Percentiles rank a stretch among this genome's conserved stretches.
Evolutionary conservation across 768 basidiomycete species (phyloP).

Genomic region (Postia placenta): DNA sequence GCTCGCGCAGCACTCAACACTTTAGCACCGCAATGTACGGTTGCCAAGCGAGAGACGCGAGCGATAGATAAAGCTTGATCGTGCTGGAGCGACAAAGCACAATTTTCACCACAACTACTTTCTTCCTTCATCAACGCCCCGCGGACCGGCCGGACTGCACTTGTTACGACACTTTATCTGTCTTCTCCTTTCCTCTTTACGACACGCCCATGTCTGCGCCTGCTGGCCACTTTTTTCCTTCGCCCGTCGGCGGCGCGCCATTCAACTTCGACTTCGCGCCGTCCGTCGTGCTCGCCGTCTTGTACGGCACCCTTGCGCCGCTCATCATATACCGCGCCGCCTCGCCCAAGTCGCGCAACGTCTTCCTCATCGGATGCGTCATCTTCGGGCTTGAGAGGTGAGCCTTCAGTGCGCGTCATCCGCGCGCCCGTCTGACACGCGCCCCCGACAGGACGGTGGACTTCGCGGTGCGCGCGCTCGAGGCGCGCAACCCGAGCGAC

Average conservation of each 20-base stretch:
- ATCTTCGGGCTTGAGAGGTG: slow-evolving; percentile 17
- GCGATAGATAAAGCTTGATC: too few species aligned
- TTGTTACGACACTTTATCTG: too few species aligned
- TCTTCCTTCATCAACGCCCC: too few species aligned
- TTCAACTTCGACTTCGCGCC: slow-evolving; percentile 16
- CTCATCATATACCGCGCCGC: slow-evolving; percentile 12
- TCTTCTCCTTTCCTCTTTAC: too few species aligned
- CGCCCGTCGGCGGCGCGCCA: slow-evolving; percentile 6
- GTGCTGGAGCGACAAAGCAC: too few species aligned
- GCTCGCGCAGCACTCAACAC: too few species aligned
- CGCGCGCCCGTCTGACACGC: not conserved
- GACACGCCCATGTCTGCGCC: not conserved
- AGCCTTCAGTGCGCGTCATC: not conserved
- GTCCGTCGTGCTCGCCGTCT: slow-evolving; percentile 18
- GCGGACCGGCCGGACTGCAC: too few species aligned
- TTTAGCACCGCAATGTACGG: too few species aligned
- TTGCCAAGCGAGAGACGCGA: too few species aligned
- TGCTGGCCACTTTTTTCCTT: not conserved
- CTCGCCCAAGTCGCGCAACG: slow-evolving; percentile 8
- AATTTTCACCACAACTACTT: too few species aligned
- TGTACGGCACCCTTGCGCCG: slow-evolving; percentile 14
- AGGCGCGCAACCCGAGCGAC: not conserved
- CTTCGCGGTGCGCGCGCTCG: not conserved
- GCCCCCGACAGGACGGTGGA: not conserved
- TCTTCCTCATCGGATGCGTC: slow-evolving; percentile 9